These are phyloP conservation scores for Gaertneriomyces semiglobifer DNA, from an alignment of 192 early-diverging fungal species.

Conservation along the genomic window DNA sequence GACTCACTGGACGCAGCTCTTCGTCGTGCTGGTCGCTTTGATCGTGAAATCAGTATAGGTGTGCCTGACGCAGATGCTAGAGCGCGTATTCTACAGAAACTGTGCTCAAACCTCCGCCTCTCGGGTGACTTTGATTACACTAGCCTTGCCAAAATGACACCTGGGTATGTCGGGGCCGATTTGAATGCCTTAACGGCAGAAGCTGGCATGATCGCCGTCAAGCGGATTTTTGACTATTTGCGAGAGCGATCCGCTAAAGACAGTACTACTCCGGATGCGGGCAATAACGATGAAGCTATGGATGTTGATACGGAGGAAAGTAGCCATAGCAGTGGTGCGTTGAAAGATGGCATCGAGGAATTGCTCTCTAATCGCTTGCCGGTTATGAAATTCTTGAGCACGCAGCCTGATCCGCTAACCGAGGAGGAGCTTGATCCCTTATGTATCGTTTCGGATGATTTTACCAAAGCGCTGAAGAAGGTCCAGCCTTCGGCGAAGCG, in stretches of 20 bases:
- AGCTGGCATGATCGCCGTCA: slow-evolving; percentile 89
- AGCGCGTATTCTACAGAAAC: slow-evolving; percentile 67
- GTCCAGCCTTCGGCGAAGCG: slow-evolving; percentile 97
- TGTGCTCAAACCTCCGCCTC: slow-evolving; percentile 72
- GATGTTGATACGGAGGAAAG: slow-evolving; percentile 18
- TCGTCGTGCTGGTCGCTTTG: slow-evolving; percentile 81
- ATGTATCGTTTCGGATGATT: slow-evolving; percentile 80
- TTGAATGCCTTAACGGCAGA: slow-evolving; percentile 84
- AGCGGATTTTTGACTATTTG: slow-evolving; percentile 59
- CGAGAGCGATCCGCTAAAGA: slow-evolving; percentile 1
- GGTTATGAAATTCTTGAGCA: slow-evolving; percentile 70
- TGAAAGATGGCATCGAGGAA: neutral
- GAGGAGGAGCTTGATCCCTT: slow-evolving; percentile 78
- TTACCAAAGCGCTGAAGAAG: slow-evolving; percentile 75
- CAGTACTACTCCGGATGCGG: neutral
- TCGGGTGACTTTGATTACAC: slow-evolving; percentile 80
- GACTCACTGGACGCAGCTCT: slow-evolving; percentile 82
- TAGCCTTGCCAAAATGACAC: slow-evolving; percentile 83
- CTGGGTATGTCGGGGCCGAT: slow-evolving; percentile 98
- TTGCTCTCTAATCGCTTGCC: slow-evolving; percentile 25
- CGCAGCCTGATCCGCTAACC: slow-evolving; percentile 71
- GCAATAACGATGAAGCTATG: slow-evolving; percentile 25
- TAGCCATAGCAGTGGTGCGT: neutral
- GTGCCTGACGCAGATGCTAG: slow-evolving; percentile 89
- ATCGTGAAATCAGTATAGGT: slow-evolving; percentile 78